These are phyloP conservation scores for Mycena olivaceomarginata DNA, from an alignment of 768 basidiomycete genomes.

Conservation along the genomic window DNA sequence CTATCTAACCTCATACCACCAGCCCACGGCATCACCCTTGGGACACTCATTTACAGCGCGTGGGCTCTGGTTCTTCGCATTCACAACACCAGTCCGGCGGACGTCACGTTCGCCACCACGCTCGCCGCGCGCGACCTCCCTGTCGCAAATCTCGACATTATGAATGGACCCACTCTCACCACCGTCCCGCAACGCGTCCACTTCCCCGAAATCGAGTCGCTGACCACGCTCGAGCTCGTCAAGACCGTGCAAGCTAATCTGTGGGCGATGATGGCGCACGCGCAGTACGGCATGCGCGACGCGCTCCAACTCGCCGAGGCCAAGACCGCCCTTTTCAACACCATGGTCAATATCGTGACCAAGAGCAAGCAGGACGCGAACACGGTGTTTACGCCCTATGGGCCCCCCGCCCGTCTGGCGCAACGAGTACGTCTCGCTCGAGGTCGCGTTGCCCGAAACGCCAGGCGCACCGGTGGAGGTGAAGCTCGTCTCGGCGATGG, in stretches of 20 bases:
- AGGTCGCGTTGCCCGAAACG: not conserved
- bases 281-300: constrained; percentile 8
- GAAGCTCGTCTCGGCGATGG: not conserved
- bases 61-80: constrained; percentile 5
- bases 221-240: not conserved
- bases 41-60: not conserved
- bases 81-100: not conserved
- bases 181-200: constrained; percentile 6
- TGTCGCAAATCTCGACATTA: not conserved
- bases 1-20: not conserved
- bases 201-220: constrained; percentile 4
- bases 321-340: not conserved
- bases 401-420: constrained; percentile 1
- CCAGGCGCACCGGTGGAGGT: not conserved
- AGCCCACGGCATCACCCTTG: constrained; percentile 1
- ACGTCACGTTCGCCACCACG: not conserved
- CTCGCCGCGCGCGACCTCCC: constrained; percentile 1
- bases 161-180: constrained; percentile 4
- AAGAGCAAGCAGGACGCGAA: constrained; percentile 1
- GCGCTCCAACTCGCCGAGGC: not conserved
- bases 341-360: constrained; percentile 5
- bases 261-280: not conserved
- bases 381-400: not conserved
- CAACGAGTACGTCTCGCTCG: constrained; percentile 1
- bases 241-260: not conserved